Evolutionary conservation across 805 yeast species (phyloP), one percentile per base, ranked within the genome.

Genomic region (Groenewaldozyma tartarivorans): DNA sequence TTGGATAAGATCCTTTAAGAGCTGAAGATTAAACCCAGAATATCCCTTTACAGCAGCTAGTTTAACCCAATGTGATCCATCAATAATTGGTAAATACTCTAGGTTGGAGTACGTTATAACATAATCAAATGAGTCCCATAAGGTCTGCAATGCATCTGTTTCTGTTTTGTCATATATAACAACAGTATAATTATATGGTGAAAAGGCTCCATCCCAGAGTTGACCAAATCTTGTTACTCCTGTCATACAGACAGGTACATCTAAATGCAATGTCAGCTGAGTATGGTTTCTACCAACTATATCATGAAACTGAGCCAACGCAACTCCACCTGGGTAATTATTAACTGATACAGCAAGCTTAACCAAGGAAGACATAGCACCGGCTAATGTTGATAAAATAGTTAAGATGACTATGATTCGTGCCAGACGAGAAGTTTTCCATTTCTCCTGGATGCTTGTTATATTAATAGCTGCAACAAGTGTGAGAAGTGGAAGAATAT

Each of bases 281-380:
- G 15, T 20, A n/a, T 16, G 16, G 20, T 72, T 38, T 7, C 33
- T 30, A 4, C 39, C 42, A 7, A 47, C 51, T 33, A 64, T 55
- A 6, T 64, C 50, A 51, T 85, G 81, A 43, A 82, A 68, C 18
- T 53, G 53, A 13, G 55, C 45, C 26, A 87, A 61, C 0, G 95
- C 95, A 1, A 61, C 68, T 0, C 96, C 96, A 9, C 96, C 96
- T 2, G 96, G 95, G 55, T 90, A 90, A 58, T 90, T 90, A 57
- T 65, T 64, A 38, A 81, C 69, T 1, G 95, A 85, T 3, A 77
- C 67, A 36, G 68, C 70, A 0, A 79, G 73, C 68, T 77, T 77
- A 7, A 68, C 54, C 1, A 71, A 33, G 0, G 88, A 72, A 2
- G 67, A 38, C 0, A 60, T 38, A 4, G 71, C 42, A 2, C 75